Percentiles rank a stretch among this genome's conserved stretches.
These are phyloP conservation scores for Medicago arabica DNA, from an alignment of 306 rosid genomes.

Conservation along the genomic window DNA sequence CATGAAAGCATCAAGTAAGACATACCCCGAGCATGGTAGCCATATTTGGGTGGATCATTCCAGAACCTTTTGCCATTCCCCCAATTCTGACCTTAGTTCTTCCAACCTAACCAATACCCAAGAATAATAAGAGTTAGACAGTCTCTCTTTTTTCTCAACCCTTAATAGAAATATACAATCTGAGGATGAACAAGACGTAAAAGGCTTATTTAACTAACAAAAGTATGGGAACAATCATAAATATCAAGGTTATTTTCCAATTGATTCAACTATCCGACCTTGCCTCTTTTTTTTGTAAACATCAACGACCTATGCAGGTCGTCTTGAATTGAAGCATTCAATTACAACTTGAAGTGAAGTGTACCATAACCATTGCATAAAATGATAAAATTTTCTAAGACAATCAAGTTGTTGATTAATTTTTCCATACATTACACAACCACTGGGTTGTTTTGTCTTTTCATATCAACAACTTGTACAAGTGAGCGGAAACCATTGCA, in stretches of 20 bases:
- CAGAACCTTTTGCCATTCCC: conserved; percentile 99
- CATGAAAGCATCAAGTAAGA: conserved; percentile 41
- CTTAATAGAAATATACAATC: conserved; percentile 2
- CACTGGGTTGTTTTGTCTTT: conserved; percentile 14
- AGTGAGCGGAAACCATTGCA: conserved; percentile 17
- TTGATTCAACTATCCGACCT: conserved; percentile 11
- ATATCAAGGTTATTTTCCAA: conserved; percentile 12
- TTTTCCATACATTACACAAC: conserved; percentile 3
- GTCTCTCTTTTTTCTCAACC: not conserved
- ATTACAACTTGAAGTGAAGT: conserved; percentile 8
- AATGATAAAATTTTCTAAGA: conserved; percentile 31
- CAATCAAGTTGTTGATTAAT: conserved; percentile 18
- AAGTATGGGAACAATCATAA: conserved; percentile 10
- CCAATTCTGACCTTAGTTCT: conserved; percentile 73
- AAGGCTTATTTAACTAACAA: conserved; percentile 27
- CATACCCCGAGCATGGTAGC: conserved; percentile 97
- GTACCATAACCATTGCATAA: conserved; percentile 7
- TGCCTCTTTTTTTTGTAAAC: not conserved
- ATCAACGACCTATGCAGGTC: conserved; percentile 9
- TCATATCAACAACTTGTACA: conserved; percentile 27
- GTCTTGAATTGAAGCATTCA: conserved; percentile 5
- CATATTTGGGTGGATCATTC: conserved; percentile 99
- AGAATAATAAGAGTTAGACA: conserved; percentile 34
- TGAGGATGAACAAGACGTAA: conserved; percentile 14
- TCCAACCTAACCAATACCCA: conserved; percentile 67